Evolutionary conservation across 441 rosid genomes (phyloP), one percentile per base, ranked within the genome.

Genomic region (Jatropha multifida): DNA sequence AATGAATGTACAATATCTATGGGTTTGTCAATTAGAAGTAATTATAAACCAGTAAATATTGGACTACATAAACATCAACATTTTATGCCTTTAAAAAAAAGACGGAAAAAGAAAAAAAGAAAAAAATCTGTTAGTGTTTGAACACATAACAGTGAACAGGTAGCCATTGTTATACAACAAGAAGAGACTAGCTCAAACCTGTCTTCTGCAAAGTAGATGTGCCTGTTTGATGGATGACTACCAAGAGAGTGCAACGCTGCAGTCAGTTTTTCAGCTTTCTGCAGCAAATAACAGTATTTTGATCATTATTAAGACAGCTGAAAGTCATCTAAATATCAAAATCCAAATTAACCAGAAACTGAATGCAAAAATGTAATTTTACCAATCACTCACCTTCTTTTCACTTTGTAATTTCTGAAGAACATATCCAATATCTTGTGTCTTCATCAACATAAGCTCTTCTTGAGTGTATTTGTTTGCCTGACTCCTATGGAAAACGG

Each of bases 221-320:
- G 97, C 75, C 64, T 85, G 72, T 74, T 87, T 32, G 83, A 79
- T 2, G 87, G 84, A 37, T 69, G 87, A 68, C 68, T 84, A 79
- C 90, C 90, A 51, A 90, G 75, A 66, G 83, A 93, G 83, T 95
- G 99, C 81, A 95, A 77, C 8, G 83, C 80, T 7, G 92, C 86
- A 48, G 92, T 82, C 9, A 92, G 88, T 82, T 86, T 93, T 77
- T 92, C 98, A 71, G 92, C 86, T 95, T 89, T 95, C 99, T 95
- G 84, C 79, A 87, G 49, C 17, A 61, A 79, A 52, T 48, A 61
- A 55, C 11, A 26, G 14, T 51, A 63, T 40, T 63, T 44, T 3
- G 52, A 71, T 65, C 44, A 79, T 37, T 18, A 4, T 18, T 11
- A 54, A 40, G 9, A 63, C 40, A 61, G 55, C 27, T 62, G 54